Percentiles rank a stretch among this genome's conserved stretches.
phyloP scores from a whole-genome alignment of 306 rosid species.

The Dalbergia cultrata region DNA sequence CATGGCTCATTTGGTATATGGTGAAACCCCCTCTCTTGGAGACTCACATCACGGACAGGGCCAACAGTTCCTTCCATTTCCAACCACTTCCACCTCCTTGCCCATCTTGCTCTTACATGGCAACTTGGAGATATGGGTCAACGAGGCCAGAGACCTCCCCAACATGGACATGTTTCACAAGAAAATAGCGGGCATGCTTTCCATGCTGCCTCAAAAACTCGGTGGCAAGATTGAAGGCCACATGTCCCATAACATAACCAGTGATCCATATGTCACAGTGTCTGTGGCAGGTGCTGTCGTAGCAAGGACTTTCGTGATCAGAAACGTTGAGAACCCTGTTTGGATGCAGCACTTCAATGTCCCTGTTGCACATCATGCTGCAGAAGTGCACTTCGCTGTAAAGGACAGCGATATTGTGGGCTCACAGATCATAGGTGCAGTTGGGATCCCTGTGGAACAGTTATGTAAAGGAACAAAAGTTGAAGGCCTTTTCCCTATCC shows the following conservation, averaged over 20 bases:
- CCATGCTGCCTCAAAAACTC: slow-evolving; percentile 51
- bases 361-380: slow-evolving; percentile 81
- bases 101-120: slow-evolving; percentile 74
- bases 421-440: slow-evolving; percentile 79
- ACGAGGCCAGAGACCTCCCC: slow-evolving; percentile 77
- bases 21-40: slow-evolving; percentile 67
- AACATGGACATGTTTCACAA: slow-evolving; percentile 79
- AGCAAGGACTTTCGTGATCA: slow-evolving; percentile 83
- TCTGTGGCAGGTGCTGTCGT: slow-evolving; percentile 73
- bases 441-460: slow-evolving; percentile 72
- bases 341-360: slow-evolving; percentile 88
- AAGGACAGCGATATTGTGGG: slow-evolving; percentile 82
- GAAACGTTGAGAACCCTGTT: slow-evolving; percentile 73
- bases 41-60: slow-evolving; percentile 73
- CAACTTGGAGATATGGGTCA: slow-evolving; percentile 67
- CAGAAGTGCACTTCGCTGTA: slow-evolving; percentile 80
- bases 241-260: slow-evolving; percentile 51
- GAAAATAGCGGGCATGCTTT: slow-evolving; percentile 61
- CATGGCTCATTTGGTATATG: slow-evolving; percentile 59
- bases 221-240: slow-evolving; percentile 52
- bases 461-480: slow-evolving; percentile 54
- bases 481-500: slow-evolving; percentile 75
- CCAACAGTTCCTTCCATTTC: slow-evolving; percentile 63
- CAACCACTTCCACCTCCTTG: slow-evolving; percentile 60
- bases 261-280: slow-evolving; percentile 86